These are phyloP conservation scores for Acanthamoeba divionensis DNA, from an alignment of 208 protist genomes.

Conservation along the genomic window DNA sequence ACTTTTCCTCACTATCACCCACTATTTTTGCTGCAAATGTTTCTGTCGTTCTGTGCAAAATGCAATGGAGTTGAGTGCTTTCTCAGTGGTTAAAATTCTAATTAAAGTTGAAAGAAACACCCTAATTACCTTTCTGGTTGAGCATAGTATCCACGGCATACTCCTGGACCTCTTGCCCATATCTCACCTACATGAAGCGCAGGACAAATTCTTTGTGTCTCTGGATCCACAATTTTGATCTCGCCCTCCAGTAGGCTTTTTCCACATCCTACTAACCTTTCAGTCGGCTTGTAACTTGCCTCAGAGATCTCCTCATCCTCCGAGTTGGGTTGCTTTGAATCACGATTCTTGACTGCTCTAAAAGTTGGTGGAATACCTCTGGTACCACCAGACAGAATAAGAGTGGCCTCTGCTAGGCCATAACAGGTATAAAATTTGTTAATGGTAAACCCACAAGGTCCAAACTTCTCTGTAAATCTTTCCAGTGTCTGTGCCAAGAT, in stretches of 20 bases:
- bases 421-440: conserved; percentile 19
- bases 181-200: conserved; percentile 2
- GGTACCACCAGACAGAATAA: neutral
- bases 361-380: neutral
- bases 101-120: neutral
- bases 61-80: neutral
- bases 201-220: neutral
- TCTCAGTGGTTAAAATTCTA: neutral
- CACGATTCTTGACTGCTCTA: no score
- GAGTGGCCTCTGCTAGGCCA: conserved; percentile 20
- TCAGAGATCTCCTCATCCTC: neutral
- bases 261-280: neutral
- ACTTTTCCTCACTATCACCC: neutral
- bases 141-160: neutral
- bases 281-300: neutral
- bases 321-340: neutral
- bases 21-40: neutral
- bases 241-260: neutral
- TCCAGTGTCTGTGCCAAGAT: neutral
- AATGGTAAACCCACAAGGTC: neutral
- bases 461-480: neutral
- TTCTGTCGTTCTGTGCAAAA: neutral
- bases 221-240: neutral
- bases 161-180: neutral
- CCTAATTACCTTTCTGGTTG: neutral